phyloP scores from a whole-genome alignment of 306 rosid genomes.

The Glycine soja region DNA sequence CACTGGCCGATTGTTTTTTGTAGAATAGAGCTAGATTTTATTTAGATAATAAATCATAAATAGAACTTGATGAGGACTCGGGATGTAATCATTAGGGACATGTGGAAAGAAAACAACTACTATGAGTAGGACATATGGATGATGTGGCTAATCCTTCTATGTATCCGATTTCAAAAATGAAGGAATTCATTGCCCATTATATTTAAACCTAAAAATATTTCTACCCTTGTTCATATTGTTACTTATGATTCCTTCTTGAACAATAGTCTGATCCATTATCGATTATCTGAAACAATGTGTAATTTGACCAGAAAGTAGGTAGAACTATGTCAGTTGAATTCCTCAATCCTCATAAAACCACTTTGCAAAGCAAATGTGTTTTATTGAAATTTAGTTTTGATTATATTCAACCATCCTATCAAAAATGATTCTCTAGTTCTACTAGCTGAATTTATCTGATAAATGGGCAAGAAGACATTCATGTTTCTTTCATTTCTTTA shows the following conservation, averaged over 20 bases:
- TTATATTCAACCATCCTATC: background rate
- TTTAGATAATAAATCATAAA: slow-evolving; percentile 5
- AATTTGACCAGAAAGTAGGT: background rate
- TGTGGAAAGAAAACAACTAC: background rate
- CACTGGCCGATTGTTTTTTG: slow-evolving; percentile 8
- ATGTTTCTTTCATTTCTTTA: slow-evolving; percentile 11
- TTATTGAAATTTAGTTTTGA: background rate
- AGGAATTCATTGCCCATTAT: background rate
- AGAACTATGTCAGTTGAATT: background rate
- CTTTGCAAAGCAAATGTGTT: background rate
- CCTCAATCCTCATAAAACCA: background rate
- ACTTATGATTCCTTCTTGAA: slow-evolving; percentile 16
- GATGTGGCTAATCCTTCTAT: background rate
- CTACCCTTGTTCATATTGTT: background rate
- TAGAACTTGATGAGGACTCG: slow-evolving; percentile 1
- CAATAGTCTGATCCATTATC: background rate
- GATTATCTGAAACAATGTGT: background rate
- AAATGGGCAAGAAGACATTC: slow-evolving; percentile 3
- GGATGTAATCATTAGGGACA: background rate
- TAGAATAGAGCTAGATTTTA: background rate
- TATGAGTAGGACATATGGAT: background rate
- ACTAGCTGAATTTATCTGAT: background rate
- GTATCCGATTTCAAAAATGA: slow-evolving; percentile 5
- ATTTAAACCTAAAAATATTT: background rate
- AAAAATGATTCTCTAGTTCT: slow-evolving; percentile 11